Percentiles rank a stretch among this genome's conserved stretches.
These are phyloP conservation scores for Fusarium torreyae DNA, from an alignment of 2,329 filamentous ascomycete species.

Conservation along the genomic window DNA sequence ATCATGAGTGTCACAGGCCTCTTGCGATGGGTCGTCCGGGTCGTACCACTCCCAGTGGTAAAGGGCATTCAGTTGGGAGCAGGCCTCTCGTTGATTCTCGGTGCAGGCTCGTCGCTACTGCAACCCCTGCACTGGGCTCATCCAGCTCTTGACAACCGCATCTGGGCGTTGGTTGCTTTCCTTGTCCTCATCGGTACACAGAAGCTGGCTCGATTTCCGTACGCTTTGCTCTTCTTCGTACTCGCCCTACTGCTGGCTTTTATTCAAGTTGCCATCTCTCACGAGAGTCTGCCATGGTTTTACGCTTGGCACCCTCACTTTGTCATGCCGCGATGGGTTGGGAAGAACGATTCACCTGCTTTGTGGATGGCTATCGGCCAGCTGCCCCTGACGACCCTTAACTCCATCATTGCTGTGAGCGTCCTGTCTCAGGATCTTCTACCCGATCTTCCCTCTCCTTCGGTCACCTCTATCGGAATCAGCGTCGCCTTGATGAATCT, in stretches of 20 bases:
- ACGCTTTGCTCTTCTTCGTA: slow-evolving; percentile 80
- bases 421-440: slow-evolving; percentile 85
- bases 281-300: slow-evolving; percentile 64
- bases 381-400: slow-evolving; percentile 90
- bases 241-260: slow-evolving; percentile 77
- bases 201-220: slow-evolving; percentile 78
- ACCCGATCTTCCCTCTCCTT: slow-evolving; percentile 76
- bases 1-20: slow-evolving; percentile 85
- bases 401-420: slow-evolving; percentile 90
- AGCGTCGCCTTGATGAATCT: slow-evolving; percentile 90
- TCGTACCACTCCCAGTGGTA: slow-evolving; percentile 87
- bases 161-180: slow-evolving; percentile 84
- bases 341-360: slow-evolving; percentile 52
- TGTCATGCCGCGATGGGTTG: slow-evolving; percentile 55
- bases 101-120: slow-evolving; percentile 79
- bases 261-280: slow-evolving; percentile 54
- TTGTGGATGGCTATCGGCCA: slow-evolving; percentile 82
- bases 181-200: slow-evolving; percentile 78
- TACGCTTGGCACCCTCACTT: slow-evolving; percentile 73
- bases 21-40: slow-evolving; percentile 79
- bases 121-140: slow-evolving; percentile 77
- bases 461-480: slow-evolving; percentile 82
- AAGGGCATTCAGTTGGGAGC: slow-evolving; percentile 97
- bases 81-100: slow-evolving; percentile 85
- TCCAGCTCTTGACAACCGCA: slow-evolving; percentile 81